phyloP scores from a whole-genome alignment of 2,329 filamentous ascomycete species.

The Alternaria arbusti region DNA sequence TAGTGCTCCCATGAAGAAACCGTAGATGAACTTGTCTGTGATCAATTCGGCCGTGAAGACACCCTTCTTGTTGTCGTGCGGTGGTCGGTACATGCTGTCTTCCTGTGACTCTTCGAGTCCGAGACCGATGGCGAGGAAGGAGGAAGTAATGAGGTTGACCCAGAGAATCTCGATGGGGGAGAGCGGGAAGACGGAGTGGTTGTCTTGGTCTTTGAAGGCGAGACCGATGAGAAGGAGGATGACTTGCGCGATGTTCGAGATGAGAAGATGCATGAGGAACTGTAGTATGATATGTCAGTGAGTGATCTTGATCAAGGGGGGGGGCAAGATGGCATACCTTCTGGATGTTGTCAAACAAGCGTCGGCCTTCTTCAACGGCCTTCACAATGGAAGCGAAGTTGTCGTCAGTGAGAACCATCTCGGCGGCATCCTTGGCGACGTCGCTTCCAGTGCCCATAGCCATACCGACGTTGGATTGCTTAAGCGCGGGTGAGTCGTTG shows the following conservation, averaged over 20 bases:
- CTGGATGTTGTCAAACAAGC: slow-evolving; percentile 52
- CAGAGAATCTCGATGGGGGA: slow-evolving; percentile 57
- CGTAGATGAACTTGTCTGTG: slow-evolving; percentile 57
- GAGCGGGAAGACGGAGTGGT: slow-evolving; percentile 54
- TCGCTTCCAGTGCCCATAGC: slow-evolving; percentile 52
- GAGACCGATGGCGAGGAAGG: slow-evolving; percentile 56
- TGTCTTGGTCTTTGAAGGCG: slow-evolving; percentile 53
- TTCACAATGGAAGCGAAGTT: slow-evolving; percentile 53
- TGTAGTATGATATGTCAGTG: neutral
- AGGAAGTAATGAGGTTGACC: slow-evolving; percentile 57
- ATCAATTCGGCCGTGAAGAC: slow-evolving; percentile 57
- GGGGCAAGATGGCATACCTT: slow-evolving; percentile 29
- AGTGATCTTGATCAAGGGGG: neutral
- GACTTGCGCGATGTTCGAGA: slow-evolving; percentile 57
- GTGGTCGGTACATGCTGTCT: slow-evolving; percentile 56
- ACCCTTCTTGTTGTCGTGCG: slow-evolving; percentile 51
- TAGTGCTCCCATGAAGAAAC: slow-evolving; percentile 53
- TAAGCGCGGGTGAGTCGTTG: slow-evolving; percentile 51
- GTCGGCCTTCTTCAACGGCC: slow-evolving; percentile 50
- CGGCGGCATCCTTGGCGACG: slow-evolving; percentile 50
- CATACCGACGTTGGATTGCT: slow-evolving; percentile 51
- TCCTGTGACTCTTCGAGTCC: slow-evolving; percentile 55
- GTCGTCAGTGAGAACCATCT: slow-evolving; percentile 51
- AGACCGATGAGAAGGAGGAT: slow-evolving; percentile 56
- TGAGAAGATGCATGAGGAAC: slow-evolving; percentile 57